A percentile compares a stretch with the other conserved stretches of the same genome.
phyloP scores from a whole-genome alignment of 73 alveolate genomes.

The Tetrahymena malaccensis region DNA sequence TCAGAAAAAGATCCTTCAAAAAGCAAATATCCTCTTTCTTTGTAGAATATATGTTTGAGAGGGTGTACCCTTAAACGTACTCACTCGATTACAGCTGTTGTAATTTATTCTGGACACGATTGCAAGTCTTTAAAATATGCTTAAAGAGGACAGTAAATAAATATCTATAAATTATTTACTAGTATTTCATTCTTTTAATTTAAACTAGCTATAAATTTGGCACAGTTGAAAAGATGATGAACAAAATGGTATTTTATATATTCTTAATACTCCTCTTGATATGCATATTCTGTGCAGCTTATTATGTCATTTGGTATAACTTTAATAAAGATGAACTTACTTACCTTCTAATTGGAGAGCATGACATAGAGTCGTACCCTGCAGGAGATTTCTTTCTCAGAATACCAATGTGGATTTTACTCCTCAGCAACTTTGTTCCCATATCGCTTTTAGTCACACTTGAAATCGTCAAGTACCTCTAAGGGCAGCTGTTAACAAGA shows the following conservation, averaged over 20 bases:
- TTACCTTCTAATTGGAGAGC: background rate
- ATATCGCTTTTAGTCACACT: constrained; percentile 26
- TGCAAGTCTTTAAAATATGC: constrained; percentile 84
- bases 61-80: constrained; percentile 80
- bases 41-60: constrained; percentile 47
- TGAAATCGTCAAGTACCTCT: constrained; percentile 21
- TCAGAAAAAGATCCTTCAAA: background rate
- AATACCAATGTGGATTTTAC: constrained; percentile 80
- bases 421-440: constrained; percentile 40
- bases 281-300: constrained; percentile 5
- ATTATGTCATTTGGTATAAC: constrained; percentile 14
- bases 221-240: constrained; percentile 41
- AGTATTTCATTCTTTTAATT: constrained; percentile 14
- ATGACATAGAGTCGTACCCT: constrained; percentile 1
- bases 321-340: background rate
- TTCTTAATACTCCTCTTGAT: background rate
- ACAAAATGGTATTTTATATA: constrained; percentile 6
- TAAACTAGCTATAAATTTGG: constrained; percentile 46
- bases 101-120: constrained; percentile 86
- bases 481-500: constrained; percentile 24
- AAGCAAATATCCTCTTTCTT: background rate
- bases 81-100: constrained; percentile 69
- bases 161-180: constrained; percentile 43
- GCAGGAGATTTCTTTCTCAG: constrained; percentile 16
- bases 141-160: constrained; percentile 39